These are phyloP conservation scores for Pleodorina starrii DNA, from an alignment of 139 green algal genomes.

Conservation along the genomic window DNA sequence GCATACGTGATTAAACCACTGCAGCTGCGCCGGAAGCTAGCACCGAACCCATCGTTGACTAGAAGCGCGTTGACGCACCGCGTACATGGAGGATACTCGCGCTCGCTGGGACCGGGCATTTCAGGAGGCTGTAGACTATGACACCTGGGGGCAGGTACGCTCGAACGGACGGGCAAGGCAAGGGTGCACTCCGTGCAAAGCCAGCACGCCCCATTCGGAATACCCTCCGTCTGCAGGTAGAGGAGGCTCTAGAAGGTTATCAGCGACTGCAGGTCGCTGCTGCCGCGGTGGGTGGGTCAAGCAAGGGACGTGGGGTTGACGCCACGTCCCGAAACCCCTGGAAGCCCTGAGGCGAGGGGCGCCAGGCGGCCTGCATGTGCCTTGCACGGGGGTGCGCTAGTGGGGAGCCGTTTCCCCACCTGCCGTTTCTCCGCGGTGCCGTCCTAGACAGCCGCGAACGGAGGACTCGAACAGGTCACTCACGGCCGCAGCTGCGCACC, in stretches of 20 bases:
- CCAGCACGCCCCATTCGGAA: neutral
- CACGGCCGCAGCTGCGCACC: too few species aligned
- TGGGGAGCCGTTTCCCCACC: too few species aligned
- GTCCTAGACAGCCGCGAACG: too few species aligned
- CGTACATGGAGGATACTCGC: constrained; percentile 61
- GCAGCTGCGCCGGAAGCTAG: too few species aligned
- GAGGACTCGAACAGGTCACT: too few species aligned
- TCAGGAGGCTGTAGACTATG: constrained; percentile 67
- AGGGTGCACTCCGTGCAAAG: neutral
- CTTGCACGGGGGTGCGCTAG: too few species aligned
- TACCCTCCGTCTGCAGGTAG: constrained; percentile 49
- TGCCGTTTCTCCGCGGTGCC: too few species aligned
- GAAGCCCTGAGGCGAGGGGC: too few species aligned
- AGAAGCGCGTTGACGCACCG: neutral
- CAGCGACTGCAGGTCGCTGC: constrained; percentile 70
- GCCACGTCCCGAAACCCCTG: neutral
- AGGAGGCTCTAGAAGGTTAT: constrained; percentile 68
- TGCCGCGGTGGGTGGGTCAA: constrained; percentile 53
- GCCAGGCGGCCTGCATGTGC: too few species aligned
- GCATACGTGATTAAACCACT: too few species aligned
- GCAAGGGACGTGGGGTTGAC: too few species aligned
- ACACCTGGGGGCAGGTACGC: constrained; percentile 70
- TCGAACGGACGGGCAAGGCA: neutral
- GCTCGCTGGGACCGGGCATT: constrained; percentile 64
- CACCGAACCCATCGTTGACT: constrained; percentile 37